Evolutionary conservation across 1,139 yeast genomes (phyloP), one percentile per base, ranked within the genome.

Genomic region (Sugiyamaella grinbergsii): DNA sequence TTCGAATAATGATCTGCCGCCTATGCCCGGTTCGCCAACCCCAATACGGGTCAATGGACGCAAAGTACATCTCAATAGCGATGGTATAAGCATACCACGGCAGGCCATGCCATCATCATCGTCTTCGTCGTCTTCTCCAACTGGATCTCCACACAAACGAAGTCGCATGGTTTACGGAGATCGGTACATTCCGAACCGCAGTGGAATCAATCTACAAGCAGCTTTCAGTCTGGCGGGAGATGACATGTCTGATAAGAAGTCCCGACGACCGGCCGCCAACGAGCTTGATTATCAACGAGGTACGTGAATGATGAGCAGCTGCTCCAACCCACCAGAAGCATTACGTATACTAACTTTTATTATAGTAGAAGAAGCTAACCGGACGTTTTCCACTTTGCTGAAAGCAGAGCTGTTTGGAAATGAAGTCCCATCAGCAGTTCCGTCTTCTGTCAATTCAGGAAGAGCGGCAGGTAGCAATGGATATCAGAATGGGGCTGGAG

Each of bases 331-430:
- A 38, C 28, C 46, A 28, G 46, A 31, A 29, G 46, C 54, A 51
- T 48, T 53, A 42, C 65, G 61, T 45, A 59, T 49, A 49, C 46
- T 42, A 42, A 42, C 46, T 11, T 5, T 7, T 15, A 19, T 13
- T 31, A 15, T 18, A 42, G 88, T 83, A 62, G 85, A 83, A 58
- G 95, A 87, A 61, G 96, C 97, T 2, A 88, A 88, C 64, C 73
- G 85, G 58, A 88, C 96, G 0, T 94, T 91, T 67, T 83, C 91
- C 44, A 82, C 94, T 0, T 85, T 94, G 4, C 71, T 93, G 37
- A 86, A 88, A 61, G 89, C 95, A 26, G 99, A 93, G 66, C 72
- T 93, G 38, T 93, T 93, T 73, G 98, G 98, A 6, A 94, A 85
- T 62, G 80, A 85, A 54, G 82, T 85, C 1, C 89, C 90, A 1